These are phyloP conservation scores for Fusarium coffeatum DNA, from an alignment of 2,329 filamentous ascomycete genomes.

Conservation along the genomic window DNA sequence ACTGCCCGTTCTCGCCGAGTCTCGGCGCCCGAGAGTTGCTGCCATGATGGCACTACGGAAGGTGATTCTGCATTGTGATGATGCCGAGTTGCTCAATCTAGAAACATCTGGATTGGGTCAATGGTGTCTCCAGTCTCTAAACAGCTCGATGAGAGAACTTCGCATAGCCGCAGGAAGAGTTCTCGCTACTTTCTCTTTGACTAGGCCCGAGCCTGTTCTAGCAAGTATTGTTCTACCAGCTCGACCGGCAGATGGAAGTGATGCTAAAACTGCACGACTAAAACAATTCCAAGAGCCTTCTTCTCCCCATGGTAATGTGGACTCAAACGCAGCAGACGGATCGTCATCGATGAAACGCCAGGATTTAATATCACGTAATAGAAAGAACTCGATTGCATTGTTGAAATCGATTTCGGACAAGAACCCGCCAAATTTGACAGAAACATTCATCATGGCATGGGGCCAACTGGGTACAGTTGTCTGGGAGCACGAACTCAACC, in stretches of 20 bases:
- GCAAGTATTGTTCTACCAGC: conserved; percentile 22
- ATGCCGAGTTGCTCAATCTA: conserved; percentile 71
- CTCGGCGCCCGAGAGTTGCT: conserved; percentile 72
- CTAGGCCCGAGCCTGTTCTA: conserved; percentile 29
- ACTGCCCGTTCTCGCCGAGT: conserved; percentile 60
- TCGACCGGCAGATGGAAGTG: conserved; percentile 9
- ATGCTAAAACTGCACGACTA: conserved; percentile 10
- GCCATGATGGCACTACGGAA: conserved; percentile 79
- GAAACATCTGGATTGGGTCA: conserved; percentile 76
- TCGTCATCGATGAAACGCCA: conserved; percentile 36
- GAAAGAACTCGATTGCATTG: conserved; percentile 75
- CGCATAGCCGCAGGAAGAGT: conserved; percentile 81
- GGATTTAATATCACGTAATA: conserved; percentile 58
- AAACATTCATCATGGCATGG: conserved; percentile 88
- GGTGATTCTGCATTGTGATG: conserved; percentile 73
- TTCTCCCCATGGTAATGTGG: neutral
- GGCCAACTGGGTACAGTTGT: conserved; percentile 83
- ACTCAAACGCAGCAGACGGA: conserved; percentile 13
- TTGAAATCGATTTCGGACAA: conserved; percentile 79
- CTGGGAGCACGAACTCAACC: conserved; percentile 84
- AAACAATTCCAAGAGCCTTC: conserved; percentile 6
- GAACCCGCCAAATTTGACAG: conserved; percentile 74
- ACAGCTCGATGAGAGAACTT: conserved; percentile 86
- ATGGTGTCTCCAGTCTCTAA: conserved; percentile 83
- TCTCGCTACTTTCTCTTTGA: conserved; percentile 71